Evolutionary conservation across 148 eudicot genomes (phyloP).

Genomic region (Agrostemma githago): DNA sequence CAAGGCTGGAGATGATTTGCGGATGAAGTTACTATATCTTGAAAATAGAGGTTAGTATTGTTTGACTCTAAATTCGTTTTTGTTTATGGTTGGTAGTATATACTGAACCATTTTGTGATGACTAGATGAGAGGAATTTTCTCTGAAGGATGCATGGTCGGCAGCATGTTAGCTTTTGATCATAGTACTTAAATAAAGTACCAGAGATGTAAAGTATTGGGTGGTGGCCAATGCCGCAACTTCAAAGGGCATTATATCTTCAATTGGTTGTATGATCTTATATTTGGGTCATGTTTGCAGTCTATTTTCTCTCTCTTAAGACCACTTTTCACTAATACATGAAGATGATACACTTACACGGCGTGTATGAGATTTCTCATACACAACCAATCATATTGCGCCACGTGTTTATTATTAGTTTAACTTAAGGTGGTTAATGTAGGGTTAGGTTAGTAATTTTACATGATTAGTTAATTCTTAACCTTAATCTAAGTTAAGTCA

Average conservation of each 20-base stretch:
- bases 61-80: neutral
- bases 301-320: too few species aligned
- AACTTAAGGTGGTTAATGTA: too few species aligned
- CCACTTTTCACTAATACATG: too few species aligned
- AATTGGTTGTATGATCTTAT: neutral
- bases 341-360: too few species aligned
- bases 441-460: too few species aligned
- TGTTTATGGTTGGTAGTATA: neutral
- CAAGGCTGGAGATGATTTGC: slow-evolving; percentile 74
- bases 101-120: neutral
- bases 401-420: too few species aligned
- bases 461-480: too few species aligned
- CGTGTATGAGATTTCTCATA: too few species aligned
- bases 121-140: neutral
- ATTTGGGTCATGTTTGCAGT: neutral
- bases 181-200: neutral
- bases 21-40: slow-evolving; percentile 65
- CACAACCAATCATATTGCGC: too few species aligned
- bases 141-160: neutral
- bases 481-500: too few species aligned
- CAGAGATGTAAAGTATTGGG: neutral
- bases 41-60: slow-evolving; percentile 74
- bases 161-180: neutral
- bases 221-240: neutral
- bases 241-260: neutral